Percentiles rank a stretch among this genome's conserved stretches.
phyloP scores from a whole-genome alignment of 495 filamentous ascomycete species.

The Neurospora pannonica region DNA sequence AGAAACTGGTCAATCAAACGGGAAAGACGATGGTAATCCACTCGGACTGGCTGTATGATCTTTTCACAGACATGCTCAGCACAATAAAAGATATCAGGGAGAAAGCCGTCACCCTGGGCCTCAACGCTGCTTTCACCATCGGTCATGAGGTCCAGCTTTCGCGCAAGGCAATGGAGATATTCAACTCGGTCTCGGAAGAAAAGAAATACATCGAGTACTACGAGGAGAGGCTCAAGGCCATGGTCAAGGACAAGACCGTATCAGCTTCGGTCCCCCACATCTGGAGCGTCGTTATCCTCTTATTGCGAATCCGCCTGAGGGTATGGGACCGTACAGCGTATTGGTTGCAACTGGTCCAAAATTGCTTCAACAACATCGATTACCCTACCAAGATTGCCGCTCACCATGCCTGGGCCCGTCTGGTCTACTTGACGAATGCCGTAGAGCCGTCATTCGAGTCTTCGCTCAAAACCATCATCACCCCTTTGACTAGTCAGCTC shows the following conservation, averaged over 20 bases:
- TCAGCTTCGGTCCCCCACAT: constrained; percentile 68
- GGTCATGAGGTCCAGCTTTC: constrained; percentile 57
- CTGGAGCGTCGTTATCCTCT: constrained; percentile 73
- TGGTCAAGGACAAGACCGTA: constrained; percentile 57
- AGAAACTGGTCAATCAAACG: constrained; percentile 59
- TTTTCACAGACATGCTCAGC: constrained; percentile 75
- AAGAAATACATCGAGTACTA: constrained; percentile 55
- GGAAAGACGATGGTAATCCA: constrained; percentile 54
- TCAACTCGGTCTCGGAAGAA: constrained; percentile 48
- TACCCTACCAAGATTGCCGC: constrained; percentile 62
- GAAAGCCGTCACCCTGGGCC: constrained; percentile 64
- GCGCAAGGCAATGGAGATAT: constrained; percentile 53
- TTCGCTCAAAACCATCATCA: constrained; percentile 56
- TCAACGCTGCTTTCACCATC: constrained; percentile 51
- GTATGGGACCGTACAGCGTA: constrained; percentile 62
- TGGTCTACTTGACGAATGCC: constrained; percentile 60
- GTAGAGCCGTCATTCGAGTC: constrained; percentile 49
- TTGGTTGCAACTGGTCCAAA: constrained; percentile 70
- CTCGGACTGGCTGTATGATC: constrained; percentile 66
- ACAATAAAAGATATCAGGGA: constrained; percentile 62
- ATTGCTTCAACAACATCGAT: constrained; percentile 77
- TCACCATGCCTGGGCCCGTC: constrained; percentile 71
- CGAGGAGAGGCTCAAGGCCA: constrained; percentile 54
- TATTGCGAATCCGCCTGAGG: constrained; percentile 59
- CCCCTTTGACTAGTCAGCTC: constrained; percentile 62